phyloP scores from a whole-genome alignment of 352 stramenopile species.

The Phytophthora pluvialis region DNA sequence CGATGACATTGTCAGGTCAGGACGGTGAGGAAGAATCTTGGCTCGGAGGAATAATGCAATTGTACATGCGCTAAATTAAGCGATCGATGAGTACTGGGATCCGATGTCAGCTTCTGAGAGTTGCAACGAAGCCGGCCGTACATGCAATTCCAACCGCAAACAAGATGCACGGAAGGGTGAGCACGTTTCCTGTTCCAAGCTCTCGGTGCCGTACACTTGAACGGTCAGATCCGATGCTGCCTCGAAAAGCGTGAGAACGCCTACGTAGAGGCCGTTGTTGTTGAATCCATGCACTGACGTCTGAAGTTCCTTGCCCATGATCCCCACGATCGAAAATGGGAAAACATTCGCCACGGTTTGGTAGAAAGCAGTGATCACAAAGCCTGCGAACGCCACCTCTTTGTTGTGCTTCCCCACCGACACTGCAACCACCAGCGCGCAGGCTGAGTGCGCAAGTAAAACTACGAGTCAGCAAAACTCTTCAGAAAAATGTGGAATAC shows the following conservation, averaged over 20 bases:
- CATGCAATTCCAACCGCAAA: slow-evolving; percentile 57
- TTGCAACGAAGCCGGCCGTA: slow-evolving; percentile 47
- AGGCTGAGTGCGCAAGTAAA: slow-evolving; percentile 32
- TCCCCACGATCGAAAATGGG: slow-evolving; percentile 79
- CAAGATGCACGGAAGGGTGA: slow-evolving; percentile 65
- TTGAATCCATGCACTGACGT: slow-evolving; percentile 73
- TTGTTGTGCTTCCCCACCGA: slow-evolving; percentile 54
- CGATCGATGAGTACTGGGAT: background rate
- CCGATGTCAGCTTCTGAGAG: slow-evolving; percentile 1
- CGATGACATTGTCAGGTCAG: slow-evolving; percentile 15
- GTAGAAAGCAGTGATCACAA: slow-evolving; percentile 67
- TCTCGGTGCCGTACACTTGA: slow-evolving; percentile 75
- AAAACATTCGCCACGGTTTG: slow-evolving; percentile 72
- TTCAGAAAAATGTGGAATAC: background rate
- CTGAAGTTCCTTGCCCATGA: slow-evolving; percentile 83
- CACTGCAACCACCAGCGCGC: slow-evolving; percentile 58
- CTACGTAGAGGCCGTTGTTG: slow-evolving; percentile 84
- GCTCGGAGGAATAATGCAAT: background rate
- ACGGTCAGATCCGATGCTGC: slow-evolving; percentile 71
- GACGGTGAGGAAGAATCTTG: slow-evolving; percentile 6
- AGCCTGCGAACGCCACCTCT: slow-evolving; percentile 56
- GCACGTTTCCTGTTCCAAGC: slow-evolving; percentile 67
- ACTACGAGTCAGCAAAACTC: background rate
- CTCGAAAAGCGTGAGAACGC: slow-evolving; percentile 72
- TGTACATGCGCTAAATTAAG: slow-evolving; percentile 10